Conservation (phyloP, 1,139 yeast species). For the Pneumocystis jirovecii region DNA sequence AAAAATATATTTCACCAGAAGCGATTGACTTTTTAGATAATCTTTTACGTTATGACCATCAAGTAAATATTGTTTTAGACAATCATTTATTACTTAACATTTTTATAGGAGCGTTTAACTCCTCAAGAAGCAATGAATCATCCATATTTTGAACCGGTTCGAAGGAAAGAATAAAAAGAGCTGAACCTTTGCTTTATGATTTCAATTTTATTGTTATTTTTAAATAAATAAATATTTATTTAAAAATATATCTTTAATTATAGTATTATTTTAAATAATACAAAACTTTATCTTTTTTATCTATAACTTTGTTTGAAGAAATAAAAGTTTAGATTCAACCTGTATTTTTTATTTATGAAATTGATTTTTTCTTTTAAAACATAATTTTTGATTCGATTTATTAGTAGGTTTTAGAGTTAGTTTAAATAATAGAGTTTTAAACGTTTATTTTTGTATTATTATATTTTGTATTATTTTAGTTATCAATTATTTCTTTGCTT, state of each 20-base stretch:
- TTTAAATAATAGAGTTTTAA: too few species aligned
- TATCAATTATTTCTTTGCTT: too few species aligned
- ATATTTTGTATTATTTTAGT: too few species aligned
- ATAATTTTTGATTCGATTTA: too few species aligned
- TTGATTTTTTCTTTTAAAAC: too few species aligned
- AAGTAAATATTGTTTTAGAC: slow-evolving; percentile 19
- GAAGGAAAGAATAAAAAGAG: neutral
- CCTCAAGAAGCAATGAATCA: slow-evolving; percentile 93
- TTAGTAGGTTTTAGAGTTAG: too few species aligned
- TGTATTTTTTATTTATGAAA: neutral
- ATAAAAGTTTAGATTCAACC: neutral
- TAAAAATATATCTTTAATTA: neutral
- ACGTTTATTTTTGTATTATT: too few species aligned
- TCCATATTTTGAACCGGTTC: slow-evolving; percentile 35
- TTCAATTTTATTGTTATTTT: neutral
- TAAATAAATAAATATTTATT: neutral
- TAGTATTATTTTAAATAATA: neutral
- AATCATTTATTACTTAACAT: neutral
- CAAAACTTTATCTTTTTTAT: neutral
- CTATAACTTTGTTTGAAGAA: neutral
- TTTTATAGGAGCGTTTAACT: slow-evolving; percentile 51
- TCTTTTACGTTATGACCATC: slow-evolving; percentile 81
- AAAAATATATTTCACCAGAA: slow-evolving; percentile 51
- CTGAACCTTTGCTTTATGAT: neutral
- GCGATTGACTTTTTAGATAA: slow-evolving; percentile 74